Conservation (phyloP, 306 rosid species). For the Cucurbita pepo region DNA sequence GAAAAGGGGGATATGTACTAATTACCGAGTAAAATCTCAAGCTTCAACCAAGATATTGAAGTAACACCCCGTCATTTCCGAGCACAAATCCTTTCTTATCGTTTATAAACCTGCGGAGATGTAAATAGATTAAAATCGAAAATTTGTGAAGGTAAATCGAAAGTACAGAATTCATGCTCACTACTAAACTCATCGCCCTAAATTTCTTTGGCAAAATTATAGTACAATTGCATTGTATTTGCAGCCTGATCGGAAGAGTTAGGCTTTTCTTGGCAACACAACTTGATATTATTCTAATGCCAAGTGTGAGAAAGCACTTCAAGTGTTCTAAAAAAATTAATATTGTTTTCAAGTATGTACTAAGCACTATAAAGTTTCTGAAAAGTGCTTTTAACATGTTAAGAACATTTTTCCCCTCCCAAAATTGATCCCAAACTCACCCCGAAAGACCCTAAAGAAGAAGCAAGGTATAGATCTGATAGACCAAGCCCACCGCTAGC, state of each 20-base stretch:
- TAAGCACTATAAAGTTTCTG: not conserved
- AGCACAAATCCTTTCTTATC: slow-evolving; percentile 80
- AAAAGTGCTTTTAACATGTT: not conserved
- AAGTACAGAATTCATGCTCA: not conserved
- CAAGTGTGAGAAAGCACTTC: not conserved
- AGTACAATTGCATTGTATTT: not conserved
- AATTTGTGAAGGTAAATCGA: not conserved
- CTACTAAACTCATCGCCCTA: not conserved
- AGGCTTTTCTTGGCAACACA: not conserved
- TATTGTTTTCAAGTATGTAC: not conserved
- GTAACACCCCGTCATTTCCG: slow-evolving; percentile 92
- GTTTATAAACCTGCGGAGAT: slow-evolving; percentile 54
- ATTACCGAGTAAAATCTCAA: slow-evolving; percentile 31
- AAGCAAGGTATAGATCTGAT: not conserved
- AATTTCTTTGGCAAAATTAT: not conserved
- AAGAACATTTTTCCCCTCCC: not conserved
- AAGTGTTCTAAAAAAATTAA: not conserved
- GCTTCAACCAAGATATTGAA: slow-evolving; percentile 78
- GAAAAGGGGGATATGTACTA: not conserved
- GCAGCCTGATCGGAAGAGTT: not conserved
- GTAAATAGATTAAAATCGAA: not conserved
- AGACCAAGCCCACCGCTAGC: no score
- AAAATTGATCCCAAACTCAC: not conserved
- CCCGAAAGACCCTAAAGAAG: not conserved
- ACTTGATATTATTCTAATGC: not conserved